phyloP scores from a whole-genome alignment of 2,329 filamentous ascomycete genomes.

The Cryphonectria carpinicola region DNA sequence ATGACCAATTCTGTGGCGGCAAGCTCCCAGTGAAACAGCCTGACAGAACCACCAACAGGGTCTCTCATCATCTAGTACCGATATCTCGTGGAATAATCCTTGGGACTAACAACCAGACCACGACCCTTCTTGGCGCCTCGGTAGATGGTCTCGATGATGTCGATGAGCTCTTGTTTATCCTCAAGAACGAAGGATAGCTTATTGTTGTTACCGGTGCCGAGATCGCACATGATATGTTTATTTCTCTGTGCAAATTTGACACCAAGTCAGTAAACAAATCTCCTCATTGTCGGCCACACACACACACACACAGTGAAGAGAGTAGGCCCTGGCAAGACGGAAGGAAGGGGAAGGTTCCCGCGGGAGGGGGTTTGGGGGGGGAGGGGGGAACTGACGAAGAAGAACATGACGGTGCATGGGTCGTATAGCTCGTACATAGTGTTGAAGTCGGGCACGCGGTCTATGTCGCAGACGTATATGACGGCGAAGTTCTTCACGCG shows the following conservation, averaged over 20 bases:
- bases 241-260: slow-evolving; percentile 68
- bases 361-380: background rate
- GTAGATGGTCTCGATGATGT: slow-evolving; percentile 98
- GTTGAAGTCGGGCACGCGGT: slow-evolving; percentile 90
- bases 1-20: background rate
- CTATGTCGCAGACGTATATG: slow-evolving; percentile 92
- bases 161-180: slow-evolving; percentile 97
- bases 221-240: slow-evolving; percentile 99
- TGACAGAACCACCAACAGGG: background rate
- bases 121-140: slow-evolving; percentile 97
- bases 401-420: slow-evolving; percentile 92
- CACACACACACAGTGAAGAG: background rate
- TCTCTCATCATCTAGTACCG: slow-evolving; percentile 53
- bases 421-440: slow-evolving; percentile 82
- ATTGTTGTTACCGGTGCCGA: slow-evolving; percentile 98
- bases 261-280: slow-evolving; percentile 3
- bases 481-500: slow-evolving; percentile 91
- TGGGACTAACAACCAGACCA: slow-evolving; percentile 94
- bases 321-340: background rate
- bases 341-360: background rate
- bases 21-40: background rate
- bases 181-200: slow-evolving; percentile 96
- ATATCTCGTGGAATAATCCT: slow-evolving; percentile 74
- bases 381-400: slow-evolving; percentile 51
- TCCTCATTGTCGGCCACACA: slow-evolving; percentile 4